Evolutionary conservation across 1,284 basidiomycete genomes (phyloP).

Genomic region (Apiotrichum gamsii): DNA sequence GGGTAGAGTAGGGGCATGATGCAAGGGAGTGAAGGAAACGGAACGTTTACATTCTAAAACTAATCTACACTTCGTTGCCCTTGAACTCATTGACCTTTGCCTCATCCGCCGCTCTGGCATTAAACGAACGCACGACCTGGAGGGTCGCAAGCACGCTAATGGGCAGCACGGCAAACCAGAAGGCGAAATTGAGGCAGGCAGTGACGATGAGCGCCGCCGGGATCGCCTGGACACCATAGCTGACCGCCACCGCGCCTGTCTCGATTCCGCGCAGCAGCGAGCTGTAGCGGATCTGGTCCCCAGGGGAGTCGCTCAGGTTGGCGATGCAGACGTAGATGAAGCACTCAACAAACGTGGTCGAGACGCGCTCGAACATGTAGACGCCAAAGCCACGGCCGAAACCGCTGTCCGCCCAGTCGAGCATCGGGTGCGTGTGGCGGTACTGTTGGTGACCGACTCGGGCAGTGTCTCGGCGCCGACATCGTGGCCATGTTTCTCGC

Average conservation of each 20-base stretch:
- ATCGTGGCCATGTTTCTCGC: too few relatives aligned
- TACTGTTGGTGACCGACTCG: slow-evolving; percentile 11
- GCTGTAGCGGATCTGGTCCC: slow-evolving; percentile 11
- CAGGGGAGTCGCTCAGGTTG: slow-evolving; percentile 11
- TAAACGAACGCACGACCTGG: slow-evolving; percentile 8
- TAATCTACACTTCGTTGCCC: too few relatives aligned
- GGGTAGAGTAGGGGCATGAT: too few relatives aligned
- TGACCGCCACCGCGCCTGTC: slow-evolving; percentile 6
- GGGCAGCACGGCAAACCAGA: slow-evolving; percentile 7
- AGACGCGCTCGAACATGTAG: slow-evolving; percentile 12
- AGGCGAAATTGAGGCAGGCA: slow-evolving; percentile 3
- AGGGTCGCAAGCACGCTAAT: slow-evolving; percentile 7
- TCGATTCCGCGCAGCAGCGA: slow-evolving; percentile 13
- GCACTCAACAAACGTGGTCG: slow-evolving; percentile 4
- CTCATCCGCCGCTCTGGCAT: too few relatives aligned
- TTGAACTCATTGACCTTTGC: not conserved
- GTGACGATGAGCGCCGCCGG: slow-evolving; percentile 9
- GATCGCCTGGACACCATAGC: slow-evolving; percentile 11
- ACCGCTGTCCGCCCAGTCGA: slow-evolving; percentile 5
- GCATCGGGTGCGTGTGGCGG: slow-evolving; percentile 4
- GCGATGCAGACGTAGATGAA: slow-evolving; percentile 11
- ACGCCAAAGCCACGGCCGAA: slow-evolving; percentile 14
- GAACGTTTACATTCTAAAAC: too few relatives aligned
- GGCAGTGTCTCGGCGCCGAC: too few relatives aligned
- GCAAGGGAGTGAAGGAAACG: too few relatives aligned